Conservation (phyloP, 768 basidiomycete species). For the Tricholoma saponaceum region DNA sequence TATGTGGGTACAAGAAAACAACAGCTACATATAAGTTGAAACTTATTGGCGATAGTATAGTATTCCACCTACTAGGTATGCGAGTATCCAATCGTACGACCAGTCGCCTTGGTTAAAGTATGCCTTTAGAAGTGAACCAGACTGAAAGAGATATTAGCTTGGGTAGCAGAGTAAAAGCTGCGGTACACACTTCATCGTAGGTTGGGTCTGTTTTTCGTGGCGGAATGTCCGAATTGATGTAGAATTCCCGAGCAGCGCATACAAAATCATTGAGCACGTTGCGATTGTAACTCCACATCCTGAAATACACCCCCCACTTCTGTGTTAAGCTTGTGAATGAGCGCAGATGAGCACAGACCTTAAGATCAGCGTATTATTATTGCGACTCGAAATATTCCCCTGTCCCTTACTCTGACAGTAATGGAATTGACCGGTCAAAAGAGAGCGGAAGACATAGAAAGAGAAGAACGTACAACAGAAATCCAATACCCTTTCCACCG, state of each 20-base stretch:
- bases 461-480: neutral
- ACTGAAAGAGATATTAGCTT: neutral
- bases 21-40: too few relatives aligned
- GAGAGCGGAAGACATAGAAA: neutral
- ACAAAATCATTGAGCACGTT: neutral
- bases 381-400: too few relatives aligned
- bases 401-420: neutral
- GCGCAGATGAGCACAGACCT: neutral
- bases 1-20: neutral
- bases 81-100: neutral
- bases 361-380: neutral
- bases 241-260: neutral
- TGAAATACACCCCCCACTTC: neutral
- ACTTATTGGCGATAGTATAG: neutral
- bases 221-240: neutral
- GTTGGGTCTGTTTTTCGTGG: neutral
- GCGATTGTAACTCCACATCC: neutral
- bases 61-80: neutral
- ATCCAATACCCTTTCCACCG: neutral
- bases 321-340: neutral
- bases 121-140: neutral
- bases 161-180: neutral
- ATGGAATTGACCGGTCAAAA: neutral
- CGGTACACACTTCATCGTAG: neutral
- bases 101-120: neutral